Evolutionary conservation across 2,329 filamentous ascomycete species (phyloP).

Genomic region (Microdochium paspali): DNA sequence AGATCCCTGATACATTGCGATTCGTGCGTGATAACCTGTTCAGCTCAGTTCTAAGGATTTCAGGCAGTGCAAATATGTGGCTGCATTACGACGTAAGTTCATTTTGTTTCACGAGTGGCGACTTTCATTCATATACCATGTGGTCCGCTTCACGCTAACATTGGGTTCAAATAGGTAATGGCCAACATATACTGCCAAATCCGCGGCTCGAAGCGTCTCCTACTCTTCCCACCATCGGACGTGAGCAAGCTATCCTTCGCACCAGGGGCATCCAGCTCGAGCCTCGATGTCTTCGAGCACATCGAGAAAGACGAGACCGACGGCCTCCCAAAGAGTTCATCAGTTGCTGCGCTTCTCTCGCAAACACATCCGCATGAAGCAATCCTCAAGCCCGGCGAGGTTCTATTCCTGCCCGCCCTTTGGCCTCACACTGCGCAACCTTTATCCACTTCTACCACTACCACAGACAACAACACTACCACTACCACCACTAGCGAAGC

Average conservation of each 20-base stretch:
- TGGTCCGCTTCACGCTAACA: constrained; percentile 1
- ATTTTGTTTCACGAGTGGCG: too few species aligned
- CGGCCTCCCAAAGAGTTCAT: too few species aligned
- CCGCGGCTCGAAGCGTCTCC: constrained; percentile 59
- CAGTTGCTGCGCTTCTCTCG: constrained; percentile 19
- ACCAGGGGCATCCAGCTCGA: constrained; percentile 72
- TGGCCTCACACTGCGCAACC: constrained; percentile 74
- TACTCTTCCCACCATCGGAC: constrained; percentile 73
- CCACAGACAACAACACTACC: background rate
- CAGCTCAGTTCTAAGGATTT: constrained; percentile 72
- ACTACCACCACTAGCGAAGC: constrained; percentile 21
- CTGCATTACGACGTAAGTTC: constrained; percentile 69
- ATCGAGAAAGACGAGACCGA: constrained; percentile 11
- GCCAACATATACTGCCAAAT: constrained; percentile 81
- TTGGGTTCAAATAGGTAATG: constrained; percentile 50
- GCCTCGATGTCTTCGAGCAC: constrained; percentile 57
- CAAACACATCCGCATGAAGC: constrained; percentile 58
- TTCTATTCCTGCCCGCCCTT: constrained; percentile 71
- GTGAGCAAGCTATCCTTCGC: constrained; percentile 60
- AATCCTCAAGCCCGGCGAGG: constrained; percentile 58
- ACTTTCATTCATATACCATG: too few species aligned
- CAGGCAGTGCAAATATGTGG: constrained; percentile 78
- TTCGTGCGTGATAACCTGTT: constrained; percentile 55
- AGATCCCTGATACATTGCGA: constrained; percentile 51
- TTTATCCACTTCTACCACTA: constrained; percentile 18